Conservation (phyloP, 768 basidiomycete genomes). For the Rhodotorula kratochvilovae region DNA sequence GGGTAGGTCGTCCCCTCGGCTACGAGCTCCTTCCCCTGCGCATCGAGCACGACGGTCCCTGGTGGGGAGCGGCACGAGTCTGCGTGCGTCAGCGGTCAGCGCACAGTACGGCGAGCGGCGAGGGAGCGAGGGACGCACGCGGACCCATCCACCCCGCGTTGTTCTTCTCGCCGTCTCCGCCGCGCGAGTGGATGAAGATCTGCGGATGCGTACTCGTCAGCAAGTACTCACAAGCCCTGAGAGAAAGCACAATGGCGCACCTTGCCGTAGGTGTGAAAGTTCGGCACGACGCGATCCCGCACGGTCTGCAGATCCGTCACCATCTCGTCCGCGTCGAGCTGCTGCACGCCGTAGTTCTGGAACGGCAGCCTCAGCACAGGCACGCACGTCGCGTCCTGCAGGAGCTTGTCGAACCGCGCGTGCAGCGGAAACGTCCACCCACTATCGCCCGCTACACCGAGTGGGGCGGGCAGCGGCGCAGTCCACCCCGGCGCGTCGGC, state of each 20-base stretch:
- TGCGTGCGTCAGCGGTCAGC: neutral
- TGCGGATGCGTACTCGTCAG: neutral
- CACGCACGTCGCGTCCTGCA: conserved; percentile 20
- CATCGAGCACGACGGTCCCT: conserved; percentile 12
- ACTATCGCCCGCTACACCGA: fast-evolving
- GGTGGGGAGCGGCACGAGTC: conserved; percentile 28
- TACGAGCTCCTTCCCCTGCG: neutral
- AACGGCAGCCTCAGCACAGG: conserved; percentile 26
- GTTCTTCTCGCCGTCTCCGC: neutral
- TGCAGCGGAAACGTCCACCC: conserved; percentile 24
- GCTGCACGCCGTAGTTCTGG: conserved; percentile 27
- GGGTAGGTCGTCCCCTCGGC: conserved; percentile 14
- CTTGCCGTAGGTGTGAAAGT: conserved; percentile 27
- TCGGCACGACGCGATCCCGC: neutral
- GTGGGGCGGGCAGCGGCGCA: neutral
- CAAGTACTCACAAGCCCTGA: too few species aligned
- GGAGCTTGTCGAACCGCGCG: conserved; percentile 5
- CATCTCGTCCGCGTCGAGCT: neutral
- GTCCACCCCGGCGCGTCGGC: conserved; percentile 34
- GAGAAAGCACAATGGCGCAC: neutral
- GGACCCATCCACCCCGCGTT: conserved; percentile 24
- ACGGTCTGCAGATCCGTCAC: conserved; percentile 26
- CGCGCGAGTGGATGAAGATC: conserved; percentile 26
- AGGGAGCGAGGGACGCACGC: conserved; percentile 6
- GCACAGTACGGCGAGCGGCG: too few species aligned